Base-by-base conservation (phyloP, 164 flowering plant genomes). In the Houttuynia cordata region DNA sequence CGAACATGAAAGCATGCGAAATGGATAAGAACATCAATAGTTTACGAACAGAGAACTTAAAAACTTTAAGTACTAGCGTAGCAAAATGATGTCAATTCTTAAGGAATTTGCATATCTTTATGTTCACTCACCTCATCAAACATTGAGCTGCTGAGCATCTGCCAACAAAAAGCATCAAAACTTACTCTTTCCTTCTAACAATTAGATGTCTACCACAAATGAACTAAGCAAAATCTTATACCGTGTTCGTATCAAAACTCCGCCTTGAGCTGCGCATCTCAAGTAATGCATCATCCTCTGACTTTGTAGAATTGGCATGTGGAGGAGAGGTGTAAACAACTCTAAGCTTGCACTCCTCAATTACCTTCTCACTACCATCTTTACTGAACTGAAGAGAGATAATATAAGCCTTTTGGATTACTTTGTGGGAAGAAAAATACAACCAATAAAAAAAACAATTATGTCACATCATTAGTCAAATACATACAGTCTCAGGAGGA, bases 331-430 rank as follows among this genome's bases (percentile, higher is more conserved):
- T 24, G 66, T 86, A 91, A 5, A 80, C 70, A 71, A 91, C 97
- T 74, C 66, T 84, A 61, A 91, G 88, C 76, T 86, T 91, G 75
- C 75, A 76, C 63, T 91, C 97, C 66, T 87, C 86, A 62, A 91
- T 57, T 22, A 61, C 56, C 66, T 64, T 86, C 24, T 81, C 89
- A 69, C 74, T 65, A 70, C 75, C 67, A 10, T 86, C 93, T 77
- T 82, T 91, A 61, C 60, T 86, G 68, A 91, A 91, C 97, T 91
- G 75, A 65, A 68, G 10, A 24, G 61, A 49, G 18, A 66, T 47
- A 17, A 54, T 7, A 40, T 20, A 3, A 24, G 17, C 20, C 30
- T 56, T n/a, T 51, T n/a, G 53, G 25, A 25, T 41, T 19, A 15
- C 6, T 3, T 25, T 64, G 19, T 57, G 15, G 53, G 24, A 40